Conservation (phyloP, 176 grass and related monocot species). For the Phragmites australis region DNA sequence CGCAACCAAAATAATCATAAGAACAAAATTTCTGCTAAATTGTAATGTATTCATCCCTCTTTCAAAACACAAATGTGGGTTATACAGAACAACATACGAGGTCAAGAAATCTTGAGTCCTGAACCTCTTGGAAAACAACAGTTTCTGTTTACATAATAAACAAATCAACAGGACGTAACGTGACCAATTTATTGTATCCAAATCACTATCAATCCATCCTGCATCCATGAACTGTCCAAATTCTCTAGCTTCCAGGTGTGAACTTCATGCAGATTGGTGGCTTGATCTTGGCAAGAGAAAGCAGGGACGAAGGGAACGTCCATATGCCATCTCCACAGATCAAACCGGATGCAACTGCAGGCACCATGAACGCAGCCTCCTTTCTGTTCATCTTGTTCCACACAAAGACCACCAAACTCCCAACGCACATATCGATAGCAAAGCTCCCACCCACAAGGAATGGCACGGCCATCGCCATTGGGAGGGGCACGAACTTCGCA, state of each 20-base stretch:
- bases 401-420: conserved; percentile 59
- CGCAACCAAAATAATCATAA: no score
- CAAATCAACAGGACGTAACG: no score
- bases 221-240: not conserved
- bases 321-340: conserved; percentile 93
- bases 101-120: no score
- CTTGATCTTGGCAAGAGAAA: conserved; percentile 65
- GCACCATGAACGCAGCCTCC: conserved; percentile 54
- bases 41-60: no score
- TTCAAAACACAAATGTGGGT: no score
- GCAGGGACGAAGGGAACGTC: conserved; percentile 78
- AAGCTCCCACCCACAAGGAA: conserved; percentile 86
- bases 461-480: conserved; percentile 76
- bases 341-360: conserved; percentile 81
- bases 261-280: conserved; percentile 94
- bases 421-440: conserved; percentile 76
- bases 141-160: no score
- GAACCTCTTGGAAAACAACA: no score
- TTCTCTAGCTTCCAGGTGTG: conserved; percentile 41
- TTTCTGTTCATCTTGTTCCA: conserved; percentile 52
- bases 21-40: no score
- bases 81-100: no score
- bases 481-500: conserved; percentile 57
- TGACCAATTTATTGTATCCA: no score
- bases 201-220: no score